phyloP scores from a whole-genome alignment of 352 stramenopile species.

The Phytophthora foliorum region DNA sequence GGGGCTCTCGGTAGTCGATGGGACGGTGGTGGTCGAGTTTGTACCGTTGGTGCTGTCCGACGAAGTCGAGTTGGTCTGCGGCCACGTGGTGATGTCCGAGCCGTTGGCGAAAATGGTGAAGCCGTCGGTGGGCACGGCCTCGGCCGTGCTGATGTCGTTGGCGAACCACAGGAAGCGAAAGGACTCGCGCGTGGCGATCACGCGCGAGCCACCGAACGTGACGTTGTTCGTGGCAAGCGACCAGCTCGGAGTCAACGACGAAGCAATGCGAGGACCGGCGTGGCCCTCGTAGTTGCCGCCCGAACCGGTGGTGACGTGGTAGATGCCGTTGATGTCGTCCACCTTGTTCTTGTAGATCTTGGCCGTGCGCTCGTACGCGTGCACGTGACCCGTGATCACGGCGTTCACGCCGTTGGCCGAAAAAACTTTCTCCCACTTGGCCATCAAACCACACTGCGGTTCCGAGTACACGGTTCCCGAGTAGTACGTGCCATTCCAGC shows the following conservation, averaged over 20 bases:
- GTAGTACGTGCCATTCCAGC: slow-evolving; percentile 60
- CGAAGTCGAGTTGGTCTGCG: slow-evolving; percentile 33
- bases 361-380: slow-evolving; percentile 57
- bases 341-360: slow-evolving; percentile 67
- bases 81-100: slow-evolving; percentile 46
- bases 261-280: slow-evolving; percentile 40
- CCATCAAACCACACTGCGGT: slow-evolving; percentile 57
- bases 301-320: slow-evolving; percentile 58
- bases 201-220: slow-evolving; percentile 53
- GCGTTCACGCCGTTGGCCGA: slow-evolving; percentile 49
- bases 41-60: slow-evolving; percentile 15
- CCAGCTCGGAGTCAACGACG: slow-evolving; percentile 48
- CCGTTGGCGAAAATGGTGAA: slow-evolving; percentile 62
- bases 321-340: slow-evolving; percentile 46
- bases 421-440: slow-evolving; percentile 55
- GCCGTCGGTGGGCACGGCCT: slow-evolving; percentile 51
- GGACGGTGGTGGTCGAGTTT: not conserved
- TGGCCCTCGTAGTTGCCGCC: slow-evolving; percentile 67
- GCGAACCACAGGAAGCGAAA: slow-evolving; percentile 60
- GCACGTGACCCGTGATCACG: slow-evolving; percentile 61
- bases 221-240: slow-evolving; percentile 52
- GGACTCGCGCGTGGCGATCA: slow-evolving; percentile 56
- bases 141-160: slow-evolving; percentile 45
- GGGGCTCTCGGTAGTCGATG: slow-evolving; percentile 8
- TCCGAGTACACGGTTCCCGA: slow-evolving; percentile 46